Conservation (phyloP, 2,329 filamentous ascomycete genomes). For the Sphaerulina vaccinii region DNA sequence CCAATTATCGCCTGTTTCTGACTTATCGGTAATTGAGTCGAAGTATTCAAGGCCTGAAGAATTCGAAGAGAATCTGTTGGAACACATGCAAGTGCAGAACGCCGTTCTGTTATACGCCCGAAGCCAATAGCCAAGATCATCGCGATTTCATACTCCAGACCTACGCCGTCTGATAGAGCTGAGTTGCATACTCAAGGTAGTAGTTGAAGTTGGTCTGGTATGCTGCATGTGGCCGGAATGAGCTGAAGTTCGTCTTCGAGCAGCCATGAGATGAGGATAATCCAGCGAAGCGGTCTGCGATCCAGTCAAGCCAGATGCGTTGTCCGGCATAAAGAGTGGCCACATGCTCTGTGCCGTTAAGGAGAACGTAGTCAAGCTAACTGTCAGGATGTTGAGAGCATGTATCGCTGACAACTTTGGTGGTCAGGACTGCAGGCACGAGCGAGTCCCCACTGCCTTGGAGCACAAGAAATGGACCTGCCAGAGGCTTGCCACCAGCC, state of each 20-base stretch:
- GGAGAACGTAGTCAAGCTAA: slow-evolving; percentile 28
- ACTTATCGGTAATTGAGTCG: no score
- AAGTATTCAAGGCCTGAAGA: no score
- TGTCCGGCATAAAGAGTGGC: slow-evolving; percentile 33
- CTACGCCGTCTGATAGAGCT: slow-evolving; percentile 12
- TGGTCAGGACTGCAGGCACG: slow-evolving; percentile 16
- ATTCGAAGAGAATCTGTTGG: no score
- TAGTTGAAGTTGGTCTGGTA: slow-evolving; percentile 11
- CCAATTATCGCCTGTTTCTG: no score
- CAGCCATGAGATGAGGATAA: no score
- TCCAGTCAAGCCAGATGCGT: slow-evolving; percentile 36
- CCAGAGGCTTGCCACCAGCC: slow-evolving; percentile 35
- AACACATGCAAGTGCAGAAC: no score
- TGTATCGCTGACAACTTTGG: slow-evolving; percentile 27
- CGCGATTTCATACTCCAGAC: no score
- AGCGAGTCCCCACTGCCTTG: slow-evolving; percentile 34
- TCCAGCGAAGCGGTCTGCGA: slow-evolving; percentile 30
- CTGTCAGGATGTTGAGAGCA: slow-evolving; percentile 19
- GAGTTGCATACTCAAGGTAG: slow-evolving; percentile 7
- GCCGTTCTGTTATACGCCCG: no score
- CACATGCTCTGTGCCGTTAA: slow-evolving; percentile 32
- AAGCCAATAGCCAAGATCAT: no score
- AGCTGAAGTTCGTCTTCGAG: slow-evolving; percentile 9
- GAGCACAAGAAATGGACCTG: slow-evolving; percentile 40
- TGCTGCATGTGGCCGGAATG: slow-evolving; percentile 15